Evolutionary conservation across 2,329 filamentous ascomycete species (phyloP).

Genomic region (Juglanconis oblonga): DNA sequence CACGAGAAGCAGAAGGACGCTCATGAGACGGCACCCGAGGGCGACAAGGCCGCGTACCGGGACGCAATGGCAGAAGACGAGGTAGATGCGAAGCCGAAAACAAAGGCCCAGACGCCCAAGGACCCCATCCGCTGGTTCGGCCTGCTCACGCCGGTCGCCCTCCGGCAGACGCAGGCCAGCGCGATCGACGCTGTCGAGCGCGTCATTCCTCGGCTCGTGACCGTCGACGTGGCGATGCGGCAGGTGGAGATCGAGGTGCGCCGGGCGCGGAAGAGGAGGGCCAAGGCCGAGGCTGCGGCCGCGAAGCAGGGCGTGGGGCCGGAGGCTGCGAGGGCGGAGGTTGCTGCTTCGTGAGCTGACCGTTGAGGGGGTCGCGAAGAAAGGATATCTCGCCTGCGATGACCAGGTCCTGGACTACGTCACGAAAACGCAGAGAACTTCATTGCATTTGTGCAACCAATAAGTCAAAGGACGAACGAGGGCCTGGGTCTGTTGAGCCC

Average conservation of each 20-base stretch:
- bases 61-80: slow-evolving; percentile 17
- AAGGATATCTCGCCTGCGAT: not conserved
- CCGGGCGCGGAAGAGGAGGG: slow-evolving; percentile 53
- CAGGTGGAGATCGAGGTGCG: slow-evolving; percentile 68
- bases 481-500: no score
- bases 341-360: slow-evolving; percentile 1
- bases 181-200: slow-evolving; percentile 56
- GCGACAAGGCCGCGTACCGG: slow-evolving; percentile 12
- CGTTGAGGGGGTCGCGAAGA: not conserved
- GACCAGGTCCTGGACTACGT: not conserved
- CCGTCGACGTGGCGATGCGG: slow-evolving; percentile 58
- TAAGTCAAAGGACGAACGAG: no score
- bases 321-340: not conserved
- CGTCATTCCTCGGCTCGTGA: slow-evolving; percentile 55
- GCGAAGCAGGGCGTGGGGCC: slow-evolving; percentile 26
- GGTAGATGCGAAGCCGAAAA: slow-evolving; percentile 19
- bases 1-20: slow-evolving; percentile 8
- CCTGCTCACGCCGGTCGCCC: slow-evolving; percentile 47
- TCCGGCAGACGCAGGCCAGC: slow-evolving; percentile 57
- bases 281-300: slow-evolving; percentile 37
- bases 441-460: no score
- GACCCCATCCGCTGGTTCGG: slow-evolving; percentile 62
- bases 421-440: no score
- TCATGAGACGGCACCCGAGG: slow-evolving; percentile 3
- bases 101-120: not conserved